Base-by-base conservation (phyloP, 1,139 yeast species). In the Pichia norvegensis region DNA sequence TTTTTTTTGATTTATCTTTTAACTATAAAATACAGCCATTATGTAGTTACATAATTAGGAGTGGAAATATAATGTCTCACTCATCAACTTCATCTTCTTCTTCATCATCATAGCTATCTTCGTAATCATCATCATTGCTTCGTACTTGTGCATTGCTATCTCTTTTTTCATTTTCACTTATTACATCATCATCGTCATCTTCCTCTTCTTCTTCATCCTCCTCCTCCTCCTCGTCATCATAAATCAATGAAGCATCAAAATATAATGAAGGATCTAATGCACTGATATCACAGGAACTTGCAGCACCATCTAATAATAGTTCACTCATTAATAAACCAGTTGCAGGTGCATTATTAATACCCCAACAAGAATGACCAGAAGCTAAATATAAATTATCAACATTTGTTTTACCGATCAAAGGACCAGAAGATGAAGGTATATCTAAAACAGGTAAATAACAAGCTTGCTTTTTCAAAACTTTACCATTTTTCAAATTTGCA, bases 291-390 rank as follows among this genome's bases (percentile, higher is more conserved):
- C 95, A 95, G 48, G 87, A 79, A 40, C 67, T 72, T 11, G 83
- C 81, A 51, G 76, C 78, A n/a, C 97, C 97, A 46, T 90, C 97
- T 45, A 90, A 66, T 42, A 92, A 66, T 47, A 92, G 61, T 65
- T 92, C 97, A 55, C 95, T 80, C 84, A 92, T 77, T 41, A 92
- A 75, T 59, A 87, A 81, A 19, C 98, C 98, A 1, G 97, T 88
- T 4, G 86, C 97, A 1, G 97, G 97, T 0, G 97, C 97, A 64
- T 92, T 90, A 66, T 92, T 92, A 52, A 92, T 92, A 22, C 98
- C 98, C 98, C 98, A 92, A 67, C 97, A 92, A 20, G 95, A 83
- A 64, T 92, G 98, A 1, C 97, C 98, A 19, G 94, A 78, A 3
- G 97, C 95, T 49, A 92, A 67, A 57, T 69, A 85, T 52, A 92